Conservation (phyloP, 2,329 filamentous ascomycete species). For the Ustulina deusta region DNA sequence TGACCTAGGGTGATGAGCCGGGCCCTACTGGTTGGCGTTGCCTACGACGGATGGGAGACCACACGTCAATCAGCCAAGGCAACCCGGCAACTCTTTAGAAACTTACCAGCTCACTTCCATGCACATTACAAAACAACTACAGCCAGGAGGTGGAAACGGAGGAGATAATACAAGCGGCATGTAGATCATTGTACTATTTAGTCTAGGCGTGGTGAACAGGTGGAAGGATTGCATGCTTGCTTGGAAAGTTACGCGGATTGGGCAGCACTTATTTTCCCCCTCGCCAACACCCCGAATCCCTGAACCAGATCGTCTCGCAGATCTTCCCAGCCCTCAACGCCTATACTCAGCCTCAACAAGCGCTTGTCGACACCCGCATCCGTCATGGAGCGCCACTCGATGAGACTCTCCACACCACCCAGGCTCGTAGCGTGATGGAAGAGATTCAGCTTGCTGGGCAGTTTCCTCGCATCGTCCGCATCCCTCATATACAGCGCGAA, state of each 20-base stretch:
- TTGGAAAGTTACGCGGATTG: background rate
- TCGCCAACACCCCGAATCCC: constrained; percentile 70
- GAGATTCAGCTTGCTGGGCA: constrained; percentile 82
- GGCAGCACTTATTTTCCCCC: constrained; percentile 43
- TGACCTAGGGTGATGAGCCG: too few species aligned
- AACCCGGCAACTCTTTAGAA: too few species aligned
- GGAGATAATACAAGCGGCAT: too few species aligned
- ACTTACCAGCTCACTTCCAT: too few species aligned
- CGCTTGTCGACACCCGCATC: constrained; percentile 78
- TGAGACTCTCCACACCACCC: constrained; percentile 93
- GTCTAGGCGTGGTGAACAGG: too few species aligned
- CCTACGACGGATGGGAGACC: too few species aligned
- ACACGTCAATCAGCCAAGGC: too few species aligned
- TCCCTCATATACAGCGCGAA: constrained; percentile 79
- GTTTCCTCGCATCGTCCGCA: constrained; percentile 68
- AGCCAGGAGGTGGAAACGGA: too few species aligned
- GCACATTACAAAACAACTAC: too few species aligned
- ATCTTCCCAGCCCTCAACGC: constrained; percentile 89
- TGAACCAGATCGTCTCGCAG: constrained; percentile 78
- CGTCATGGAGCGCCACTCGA: constrained; percentile 95
- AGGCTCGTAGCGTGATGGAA: constrained; percentile 97
- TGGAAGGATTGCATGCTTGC: too few species aligned
- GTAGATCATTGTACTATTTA: too few species aligned
- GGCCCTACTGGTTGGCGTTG: too few species aligned
- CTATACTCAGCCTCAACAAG: constrained; percentile 84